A percentile compares a stretch with the other conserved stretches of the same genome.
phyloP scores from a whole-genome alignment of 805 yeast genomes.

The Saccharomycopsis sp. region DNA sequence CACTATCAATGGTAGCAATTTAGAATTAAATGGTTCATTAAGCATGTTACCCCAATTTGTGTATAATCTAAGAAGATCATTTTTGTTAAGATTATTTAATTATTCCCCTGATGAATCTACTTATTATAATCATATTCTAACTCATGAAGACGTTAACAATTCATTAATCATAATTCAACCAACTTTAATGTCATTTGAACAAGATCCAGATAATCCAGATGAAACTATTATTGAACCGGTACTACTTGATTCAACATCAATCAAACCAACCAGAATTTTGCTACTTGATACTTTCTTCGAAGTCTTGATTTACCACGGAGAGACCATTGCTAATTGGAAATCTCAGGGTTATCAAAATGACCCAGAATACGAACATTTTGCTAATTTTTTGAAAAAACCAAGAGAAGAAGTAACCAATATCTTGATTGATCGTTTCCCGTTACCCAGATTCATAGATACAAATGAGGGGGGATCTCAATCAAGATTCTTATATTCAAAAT shows the following conservation, averaged over 20 bases:
- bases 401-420: constrained; percentile 87
- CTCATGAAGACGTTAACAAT: constrained; percentile 86
- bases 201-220: constrained; percentile 28
- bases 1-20: constrained; percentile 65
- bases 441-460: constrained; percentile 94
- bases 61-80: constrained; percentile 92
- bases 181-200: constrained; percentile 82
- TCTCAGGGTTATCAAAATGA: constrained; percentile 89
- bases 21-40: constrained; percentile 75
- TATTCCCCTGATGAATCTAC: constrained; percentile 99
- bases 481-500: constrained; percentile 86
- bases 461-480: constrained; percentile 99
- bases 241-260: constrained; percentile 83
- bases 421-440: constrained; percentile 88
- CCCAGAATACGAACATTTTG: constrained; percentile 82
- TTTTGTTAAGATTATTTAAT: constrained; percentile 90
- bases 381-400: constrained; percentile 78
- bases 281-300: constrained; percentile 94
- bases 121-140: constrained; percentile 84
- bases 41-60: constrained; percentile 91
- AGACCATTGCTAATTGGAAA: constrained; percentile 93
- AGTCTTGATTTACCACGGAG: constrained; percentile 91
- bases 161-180: constrained; percentile 97
- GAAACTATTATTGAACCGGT: constrained; percentile 46
- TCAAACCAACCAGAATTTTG: constrained; percentile 78